Percentiles rank a stretch among this genome's conserved stretches.
Evolutionary conservation across 441 rosid species (phyloP).

Genomic region (Pelargonium myrrhifolium): DNA sequence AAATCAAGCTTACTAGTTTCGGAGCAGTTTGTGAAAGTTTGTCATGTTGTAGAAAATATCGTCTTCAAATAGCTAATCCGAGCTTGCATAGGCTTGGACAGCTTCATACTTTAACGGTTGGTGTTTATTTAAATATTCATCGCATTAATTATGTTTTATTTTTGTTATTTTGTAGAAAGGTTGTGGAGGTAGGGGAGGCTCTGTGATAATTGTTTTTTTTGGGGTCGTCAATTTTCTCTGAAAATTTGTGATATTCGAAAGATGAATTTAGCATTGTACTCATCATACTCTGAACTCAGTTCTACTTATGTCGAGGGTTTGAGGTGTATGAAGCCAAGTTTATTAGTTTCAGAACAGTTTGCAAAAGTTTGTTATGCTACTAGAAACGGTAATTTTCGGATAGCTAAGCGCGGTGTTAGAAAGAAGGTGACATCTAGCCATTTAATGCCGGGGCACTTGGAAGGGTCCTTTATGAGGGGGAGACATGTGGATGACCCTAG

Average conservation of each 20-base stretch:
- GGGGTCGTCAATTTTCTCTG: not conserved
- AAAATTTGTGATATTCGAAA: slow-evolving; percentile 10
- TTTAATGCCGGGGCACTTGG: slow-evolving; percentile 42
- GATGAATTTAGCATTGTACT: slow-evolving; percentile 38
- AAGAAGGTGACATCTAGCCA: slow-evolving; percentile 35
- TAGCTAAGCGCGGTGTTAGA: slow-evolving; percentile 24
- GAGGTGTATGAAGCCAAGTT: slow-evolving; percentile 20
- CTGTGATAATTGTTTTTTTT: not conserved
- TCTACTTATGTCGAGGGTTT: slow-evolving; percentile 36
- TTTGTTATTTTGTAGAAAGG: slow-evolving; percentile 10
- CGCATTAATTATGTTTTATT: no score
- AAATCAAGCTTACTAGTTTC: no score
- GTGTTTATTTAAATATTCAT: no score
- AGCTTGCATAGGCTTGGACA: not conserved
- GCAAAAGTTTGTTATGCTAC: slow-evolving; percentile 25
- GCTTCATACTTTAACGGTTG: not conserved
- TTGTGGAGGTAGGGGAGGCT: slow-evolving; percentile 11
- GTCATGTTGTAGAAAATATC: no score
- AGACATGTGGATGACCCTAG: slow-evolving; percentile 33
- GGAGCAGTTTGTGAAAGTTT: no score
- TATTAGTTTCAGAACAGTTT: slow-evolving; percentile 24
- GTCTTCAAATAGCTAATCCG: not conserved
- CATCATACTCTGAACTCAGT: slow-evolving; percentile 35
- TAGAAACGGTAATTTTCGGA: slow-evolving; percentile 26
- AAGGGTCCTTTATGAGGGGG: slow-evolving; percentile 44